phyloP scores from a whole-genome alignment of 345 rosid genomes.

The Brassica rapa region DNA sequence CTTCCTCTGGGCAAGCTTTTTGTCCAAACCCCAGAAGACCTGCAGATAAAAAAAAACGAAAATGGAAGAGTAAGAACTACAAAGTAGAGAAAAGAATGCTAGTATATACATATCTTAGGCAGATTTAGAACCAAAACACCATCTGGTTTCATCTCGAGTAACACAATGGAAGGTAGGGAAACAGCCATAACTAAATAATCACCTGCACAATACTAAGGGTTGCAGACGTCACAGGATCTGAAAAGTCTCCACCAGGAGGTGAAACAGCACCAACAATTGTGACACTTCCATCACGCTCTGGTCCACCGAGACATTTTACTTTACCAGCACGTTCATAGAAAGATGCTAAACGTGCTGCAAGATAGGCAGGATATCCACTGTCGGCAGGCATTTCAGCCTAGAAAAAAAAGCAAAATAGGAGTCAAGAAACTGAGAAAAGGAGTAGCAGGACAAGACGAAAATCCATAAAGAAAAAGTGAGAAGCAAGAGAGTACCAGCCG shows the following conservation, averaged over 20 bases:
- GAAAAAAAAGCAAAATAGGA: constrained; percentile 31
- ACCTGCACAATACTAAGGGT: constrained; percentile 99
- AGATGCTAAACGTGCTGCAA: constrained; percentile 98
- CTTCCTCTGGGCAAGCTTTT: constrained; percentile 99
- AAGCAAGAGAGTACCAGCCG: constrained; percentile 61
- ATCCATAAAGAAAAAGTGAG: constrained; percentile 2
- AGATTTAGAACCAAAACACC: constrained; percentile 16
- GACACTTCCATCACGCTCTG: constrained; percentile 98
- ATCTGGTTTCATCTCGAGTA: constrained; percentile 11
- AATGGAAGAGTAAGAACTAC: constrained; percentile 24
- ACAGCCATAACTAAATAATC: constrained; percentile 13
- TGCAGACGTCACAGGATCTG: constrained; percentile 99
- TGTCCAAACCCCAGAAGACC: constrained; percentile 99
- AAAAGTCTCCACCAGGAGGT: constrained; percentile 99
- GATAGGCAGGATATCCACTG: constrained; percentile 99
- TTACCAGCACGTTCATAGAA: constrained; percentile 99
- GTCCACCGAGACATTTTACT: constrained; percentile 97
- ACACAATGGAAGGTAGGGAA: not conserved
- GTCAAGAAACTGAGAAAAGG: constrained; percentile 17
- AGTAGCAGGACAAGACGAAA: constrained; percentile 1
- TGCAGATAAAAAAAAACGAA: constrained; percentile 29
- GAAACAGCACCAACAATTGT: constrained; percentile 99
- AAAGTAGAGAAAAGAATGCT: not conserved
- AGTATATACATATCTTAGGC: not conserved
- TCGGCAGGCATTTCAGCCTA: constrained; percentile 99